A percentile compares a stretch with the other conserved stretches of the same genome.
These are phyloP conservation scores for Apiospora hydei DNA, from an alignment of 2,329 filamentous ascomycete genomes.

Conservation along the genomic window DNA sequence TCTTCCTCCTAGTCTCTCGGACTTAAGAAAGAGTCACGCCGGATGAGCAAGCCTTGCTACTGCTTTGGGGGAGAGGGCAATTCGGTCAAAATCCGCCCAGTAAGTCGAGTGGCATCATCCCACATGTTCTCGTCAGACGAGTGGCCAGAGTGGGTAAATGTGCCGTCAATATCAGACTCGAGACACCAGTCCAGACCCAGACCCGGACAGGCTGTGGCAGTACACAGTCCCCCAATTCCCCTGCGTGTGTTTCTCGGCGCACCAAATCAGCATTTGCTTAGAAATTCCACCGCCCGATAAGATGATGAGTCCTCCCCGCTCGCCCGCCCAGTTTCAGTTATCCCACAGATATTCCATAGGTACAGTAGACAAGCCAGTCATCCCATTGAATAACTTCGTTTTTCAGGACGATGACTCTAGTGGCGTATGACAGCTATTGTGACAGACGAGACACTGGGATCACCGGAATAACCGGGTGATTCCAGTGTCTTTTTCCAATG, in stretches of 20 bases:
- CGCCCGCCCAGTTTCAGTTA: background rate
- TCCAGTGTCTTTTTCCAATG: background rate
- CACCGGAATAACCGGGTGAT: background rate
- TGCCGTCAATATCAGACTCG: background rate
- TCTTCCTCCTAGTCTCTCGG: conserved; percentile 4
- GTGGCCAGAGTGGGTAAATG: conserved; percentile 10
- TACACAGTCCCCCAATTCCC: background rate
- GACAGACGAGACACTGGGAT: conserved; percentile 1
- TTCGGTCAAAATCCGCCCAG: background rate
- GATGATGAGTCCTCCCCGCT: conserved; percentile 6
- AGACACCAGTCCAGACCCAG: conserved; percentile 20
- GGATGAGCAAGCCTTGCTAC: conserved; percentile 5
- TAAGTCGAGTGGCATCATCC: conserved; percentile 14
- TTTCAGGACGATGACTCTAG: background rate
- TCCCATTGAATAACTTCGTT: background rate
- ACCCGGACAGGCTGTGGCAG: background rate
- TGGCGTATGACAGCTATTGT: conserved; percentile 6
- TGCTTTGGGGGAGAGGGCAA: background rate
- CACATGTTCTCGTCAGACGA: conserved; percentile 16
- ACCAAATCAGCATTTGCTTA: conserved; percentile 18
- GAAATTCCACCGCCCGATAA: conserved; percentile 3
- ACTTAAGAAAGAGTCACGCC: conserved; percentile 6
- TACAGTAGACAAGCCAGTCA: background rate
- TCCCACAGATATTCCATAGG: conserved; percentile 13
- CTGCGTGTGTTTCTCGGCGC: background rate